Conservation (phyloP, 306 rosid genomes). For the Nissolia schottii region DNA sequence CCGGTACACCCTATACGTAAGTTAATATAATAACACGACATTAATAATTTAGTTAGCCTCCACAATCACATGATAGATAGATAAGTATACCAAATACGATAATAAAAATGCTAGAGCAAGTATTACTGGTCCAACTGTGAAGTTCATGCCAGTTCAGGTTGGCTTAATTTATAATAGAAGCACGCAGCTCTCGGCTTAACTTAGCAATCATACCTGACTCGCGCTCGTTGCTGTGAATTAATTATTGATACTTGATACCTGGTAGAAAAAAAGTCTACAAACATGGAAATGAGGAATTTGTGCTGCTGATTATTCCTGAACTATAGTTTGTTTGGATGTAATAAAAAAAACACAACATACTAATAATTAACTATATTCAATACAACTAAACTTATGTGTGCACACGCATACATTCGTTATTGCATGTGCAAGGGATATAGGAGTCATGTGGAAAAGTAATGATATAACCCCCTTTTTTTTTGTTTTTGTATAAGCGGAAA, state of each 20-base stretch:
- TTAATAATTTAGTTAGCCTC: too few relatives aligned
- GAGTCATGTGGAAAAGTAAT: neutral
- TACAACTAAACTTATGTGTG: neutral
- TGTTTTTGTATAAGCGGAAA: conserved; percentile 54
- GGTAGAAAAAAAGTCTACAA: neutral
- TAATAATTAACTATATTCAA: neutral
- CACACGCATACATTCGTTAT: neutral
- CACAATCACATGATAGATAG: too few relatives aligned
- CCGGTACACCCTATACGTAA: too few relatives aligned
- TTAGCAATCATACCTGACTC: too few relatives aligned
- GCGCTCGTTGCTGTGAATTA: neutral
- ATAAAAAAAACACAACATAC: neutral
- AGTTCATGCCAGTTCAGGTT: too few relatives aligned
- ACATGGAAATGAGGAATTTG: neutral
- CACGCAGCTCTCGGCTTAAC: too few relatives aligned
- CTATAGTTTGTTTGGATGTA: neutral
- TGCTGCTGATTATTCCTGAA: neutral
- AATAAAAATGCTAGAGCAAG: too few relatives aligned
- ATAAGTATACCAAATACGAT: too few relatives aligned
- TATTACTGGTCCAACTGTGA: too few relatives aligned
- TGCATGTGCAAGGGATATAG: conserved; percentile 11
- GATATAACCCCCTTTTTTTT: conserved; percentile 32
- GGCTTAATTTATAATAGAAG: too few relatives aligned
- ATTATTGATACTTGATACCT: neutral
- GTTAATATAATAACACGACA: too few relatives aligned